Evolutionary conservation across 2,329 filamentous ascomycete species (phyloP).

Genomic region (Pyricularia pennisetigena): DNA sequence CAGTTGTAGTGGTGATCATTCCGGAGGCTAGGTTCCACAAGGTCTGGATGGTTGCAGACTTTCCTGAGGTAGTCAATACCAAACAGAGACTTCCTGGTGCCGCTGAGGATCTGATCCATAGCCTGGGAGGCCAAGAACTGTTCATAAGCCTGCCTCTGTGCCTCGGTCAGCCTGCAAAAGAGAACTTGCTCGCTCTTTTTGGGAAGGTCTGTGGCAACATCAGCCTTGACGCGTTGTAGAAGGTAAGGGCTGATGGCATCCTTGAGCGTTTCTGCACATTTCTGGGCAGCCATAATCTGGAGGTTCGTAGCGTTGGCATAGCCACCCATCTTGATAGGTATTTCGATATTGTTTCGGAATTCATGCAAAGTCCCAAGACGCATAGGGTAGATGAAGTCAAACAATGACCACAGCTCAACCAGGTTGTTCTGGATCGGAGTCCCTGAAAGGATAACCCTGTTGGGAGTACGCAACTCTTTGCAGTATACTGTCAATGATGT

Average conservation of each 20-base stretch:
- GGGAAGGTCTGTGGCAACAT: conserved; percentile 86
- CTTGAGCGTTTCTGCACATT: conserved; percentile 88
- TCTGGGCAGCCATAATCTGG: conserved; percentile 88
- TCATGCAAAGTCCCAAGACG: conserved; percentile 82
- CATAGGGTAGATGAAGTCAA: conserved; percentile 98
- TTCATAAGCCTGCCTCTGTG: conserved; percentile 73
- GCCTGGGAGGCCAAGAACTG: conserved; percentile 74
- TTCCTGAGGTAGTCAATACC: conserved; percentile 90
- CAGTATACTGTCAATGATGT: conserved; percentile 90
- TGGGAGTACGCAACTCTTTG: conserved; percentile 84
- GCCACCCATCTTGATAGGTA: conserved; percentile 85
- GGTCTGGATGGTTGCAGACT: conserved; percentile 94
- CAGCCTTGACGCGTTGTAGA: conserved; percentile 82
- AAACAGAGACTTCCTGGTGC: conserved; percentile 69
- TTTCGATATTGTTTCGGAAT: conserved; percentile 85
- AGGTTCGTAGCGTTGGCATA: conserved; percentile 93
- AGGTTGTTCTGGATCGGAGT: conserved; percentile 98
- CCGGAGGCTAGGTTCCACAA: conserved; percentile 49
- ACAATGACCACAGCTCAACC: conserved; percentile 90
- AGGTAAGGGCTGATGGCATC: conserved; percentile 91
- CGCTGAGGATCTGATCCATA: conserved; percentile 70
- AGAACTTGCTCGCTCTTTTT: conserved; percentile 95
- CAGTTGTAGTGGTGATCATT: conserved; percentile 54
- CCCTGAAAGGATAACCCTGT: conserved; percentile 87
- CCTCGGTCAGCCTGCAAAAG: conserved; percentile 81